phyloP scores from a whole-genome alignment of 768 basidiomycete genomes.

The Psilocybe subaeruginosa region DNA sequence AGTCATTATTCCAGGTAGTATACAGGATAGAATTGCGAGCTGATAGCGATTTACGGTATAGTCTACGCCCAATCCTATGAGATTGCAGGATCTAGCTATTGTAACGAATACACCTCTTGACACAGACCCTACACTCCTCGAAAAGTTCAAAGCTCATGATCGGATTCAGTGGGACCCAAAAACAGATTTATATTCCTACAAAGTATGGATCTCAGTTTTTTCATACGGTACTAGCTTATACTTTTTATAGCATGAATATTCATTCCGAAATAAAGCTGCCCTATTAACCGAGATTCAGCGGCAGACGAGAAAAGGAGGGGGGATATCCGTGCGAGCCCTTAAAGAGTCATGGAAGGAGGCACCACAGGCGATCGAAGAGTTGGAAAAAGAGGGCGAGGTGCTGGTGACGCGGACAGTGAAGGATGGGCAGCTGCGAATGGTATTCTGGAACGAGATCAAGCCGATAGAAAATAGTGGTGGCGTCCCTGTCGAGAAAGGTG shows the following conservation, averaged over 20 bases:
- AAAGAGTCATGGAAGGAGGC: slow-evolving; percentile 95
- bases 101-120: slow-evolving; percentile 79
- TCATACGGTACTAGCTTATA: not conserved
- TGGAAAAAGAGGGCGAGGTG: slow-evolving; percentile 89
- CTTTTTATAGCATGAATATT: slow-evolving; percentile 72
- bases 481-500: slow-evolving; percentile 79
- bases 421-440: slow-evolving; percentile 82
- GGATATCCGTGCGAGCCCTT: slow-evolving; percentile 79
- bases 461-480: slow-evolving; percentile 74
- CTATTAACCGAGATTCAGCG: slow-evolving; percentile 86
- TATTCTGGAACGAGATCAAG: slow-evolving; percentile 90
- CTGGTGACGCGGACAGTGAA: slow-evolving; percentile 85
- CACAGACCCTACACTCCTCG: slow-evolving; percentile 68
- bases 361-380: slow-evolving; percentile 79
- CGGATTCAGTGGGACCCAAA: slow-evolving; percentile 79
- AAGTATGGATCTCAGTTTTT: slow-evolving; percentile 44
- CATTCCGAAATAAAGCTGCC: slow-evolving; percentile 82
- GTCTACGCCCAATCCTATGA: slow-evolving; percentile 79
- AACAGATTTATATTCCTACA: slow-evolving; percentile 86
- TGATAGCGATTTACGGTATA: slow-evolving; percentile 24
- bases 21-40: no score
- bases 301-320: slow-evolving; percentile 81
- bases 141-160: slow-evolving; percentile 84
- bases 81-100: slow-evolving; percentile 86
- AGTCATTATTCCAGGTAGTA: slow-evolving; percentile 10